Percentiles rank a stretch among this genome's conserved stretches.
Evolutionary conservation across 2,329 filamentous ascomycete species (phyloP).

Genomic region (Byssoonygena ceratinophila): DNA sequence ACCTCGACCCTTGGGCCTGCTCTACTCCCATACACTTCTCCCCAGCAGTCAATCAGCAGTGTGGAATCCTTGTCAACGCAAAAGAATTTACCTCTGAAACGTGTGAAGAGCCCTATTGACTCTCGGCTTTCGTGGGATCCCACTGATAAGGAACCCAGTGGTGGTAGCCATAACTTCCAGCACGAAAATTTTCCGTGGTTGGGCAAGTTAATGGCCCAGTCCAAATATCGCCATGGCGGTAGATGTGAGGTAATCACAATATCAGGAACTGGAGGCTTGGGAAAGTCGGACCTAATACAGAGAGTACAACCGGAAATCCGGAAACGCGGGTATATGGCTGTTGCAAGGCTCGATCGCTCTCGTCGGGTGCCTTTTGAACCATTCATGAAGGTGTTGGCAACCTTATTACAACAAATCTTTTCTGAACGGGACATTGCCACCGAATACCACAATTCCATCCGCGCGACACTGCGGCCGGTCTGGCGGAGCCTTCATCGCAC

Average conservation of each 20-base stretch:
- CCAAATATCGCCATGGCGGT: constrained; percentile 42
- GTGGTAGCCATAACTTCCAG: not conserved
- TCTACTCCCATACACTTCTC: constrained; percentile 22
- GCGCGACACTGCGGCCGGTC: constrained; percentile 46
- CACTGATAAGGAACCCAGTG: constrained; percentile 28
- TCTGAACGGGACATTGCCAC: constrained; percentile 53
- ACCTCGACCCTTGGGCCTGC: constrained; percentile 20
- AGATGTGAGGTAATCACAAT: constrained; percentile 53
- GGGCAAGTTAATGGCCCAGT: constrained; percentile 34
- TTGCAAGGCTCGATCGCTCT: constrained; percentile 50
- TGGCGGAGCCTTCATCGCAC: constrained; percentile 49
- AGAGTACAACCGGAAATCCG: constrained; percentile 48
- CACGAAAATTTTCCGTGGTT: constrained; percentile 17
- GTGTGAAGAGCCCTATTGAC: constrained; percentile 31
- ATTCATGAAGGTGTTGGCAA: constrained; percentile 50
- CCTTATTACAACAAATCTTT: constrained; percentile 54
- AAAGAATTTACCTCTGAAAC: constrained; percentile 21
- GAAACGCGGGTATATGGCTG: constrained; percentile 50
- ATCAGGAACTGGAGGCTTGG: constrained; percentile 47
- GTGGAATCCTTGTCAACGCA: constrained; percentile 29
- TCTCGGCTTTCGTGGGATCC: constrained; percentile 29
- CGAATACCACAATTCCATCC: constrained; percentile 50
- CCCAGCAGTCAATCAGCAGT: constrained; percentile 29
- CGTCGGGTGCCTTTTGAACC: constrained; percentile 52
- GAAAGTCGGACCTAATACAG: constrained; percentile 51